Conservation (phyloP, 495 filamentous ascomycete genomes). For the Cetradonia linearis region DNA sequence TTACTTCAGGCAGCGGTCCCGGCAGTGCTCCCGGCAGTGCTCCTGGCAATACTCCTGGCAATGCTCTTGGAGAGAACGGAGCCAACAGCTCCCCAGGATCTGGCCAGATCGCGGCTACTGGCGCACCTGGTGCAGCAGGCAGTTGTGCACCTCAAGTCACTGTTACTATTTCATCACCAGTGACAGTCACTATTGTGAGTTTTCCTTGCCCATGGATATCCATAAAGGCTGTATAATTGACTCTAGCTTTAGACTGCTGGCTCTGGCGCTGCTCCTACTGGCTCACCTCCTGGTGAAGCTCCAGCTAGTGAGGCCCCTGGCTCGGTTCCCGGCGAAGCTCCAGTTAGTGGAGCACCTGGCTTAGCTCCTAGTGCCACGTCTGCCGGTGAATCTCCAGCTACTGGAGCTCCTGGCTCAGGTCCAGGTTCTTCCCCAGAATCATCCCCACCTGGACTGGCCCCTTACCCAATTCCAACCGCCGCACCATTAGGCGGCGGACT, state of each 20-base stretch:
- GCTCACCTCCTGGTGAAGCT: slow-evolving; percentile 8
- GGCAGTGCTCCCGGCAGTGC: background rate
- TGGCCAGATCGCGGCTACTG: slow-evolving; percentile 16
- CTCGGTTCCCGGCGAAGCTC: slow-evolving; percentile 5
- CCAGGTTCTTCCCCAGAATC: slow-evolving; percentile 11
- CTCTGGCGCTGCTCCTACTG: background rate
- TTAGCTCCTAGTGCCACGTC: slow-evolving; percentile 24
- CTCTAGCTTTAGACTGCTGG: background rate
- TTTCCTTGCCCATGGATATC: background rate
- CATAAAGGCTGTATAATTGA: slow-evolving; percentile 1
- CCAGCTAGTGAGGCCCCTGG: slow-evolving; percentile 11
- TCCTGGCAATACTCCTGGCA: background rate
- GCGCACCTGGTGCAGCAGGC: slow-evolving; percentile 16
- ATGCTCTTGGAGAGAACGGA: background rate
- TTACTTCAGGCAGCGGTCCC: slow-evolving; percentile 1
- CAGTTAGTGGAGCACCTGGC: slow-evolving; percentile 16
- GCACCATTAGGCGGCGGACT: slow-evolving; percentile 27
- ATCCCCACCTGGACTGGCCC: slow-evolving; percentile 5
- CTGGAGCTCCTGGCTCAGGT: background rate
- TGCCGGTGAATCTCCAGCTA: slow-evolving; percentile 25
- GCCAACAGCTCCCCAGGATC: slow-evolving; percentile 1
- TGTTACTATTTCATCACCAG: slow-evolving; percentile 33
- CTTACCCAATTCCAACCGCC: slow-evolving; percentile 22
- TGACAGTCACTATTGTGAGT: slow-evolving; percentile 39
- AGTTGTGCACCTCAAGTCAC: slow-evolving; percentile 25